Evolutionary conservation across 495 filamentous ascomycete genomes (phyloP).

Genomic region (Tetracladium marchalianum): DNA sequence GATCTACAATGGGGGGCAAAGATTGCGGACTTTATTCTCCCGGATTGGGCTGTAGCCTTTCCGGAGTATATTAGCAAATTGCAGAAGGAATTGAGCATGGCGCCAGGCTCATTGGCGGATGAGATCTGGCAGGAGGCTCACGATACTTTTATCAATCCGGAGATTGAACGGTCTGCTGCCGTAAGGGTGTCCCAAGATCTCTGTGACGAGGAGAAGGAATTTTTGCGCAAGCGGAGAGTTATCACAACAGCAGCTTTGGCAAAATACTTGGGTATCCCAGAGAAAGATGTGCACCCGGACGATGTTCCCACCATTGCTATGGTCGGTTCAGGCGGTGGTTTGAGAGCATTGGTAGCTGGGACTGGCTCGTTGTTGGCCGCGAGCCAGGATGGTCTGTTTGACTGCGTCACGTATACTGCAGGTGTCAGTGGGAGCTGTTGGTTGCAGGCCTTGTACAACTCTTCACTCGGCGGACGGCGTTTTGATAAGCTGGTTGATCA

Average conservation of each 20-base stretch:
- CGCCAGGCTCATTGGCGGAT: slow-evolving; percentile 75
- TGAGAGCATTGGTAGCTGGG: slow-evolving; percentile 83
- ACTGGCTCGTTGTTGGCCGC: slow-evolving; percentile 73
- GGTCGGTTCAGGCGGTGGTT: slow-evolving; percentile 85
- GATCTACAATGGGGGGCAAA: slow-evolving; percentile 47
- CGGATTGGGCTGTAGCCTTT: slow-evolving; percentile 70
- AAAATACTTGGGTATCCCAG: slow-evolving; percentile 66
- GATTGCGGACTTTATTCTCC: slow-evolving; percentile 60
- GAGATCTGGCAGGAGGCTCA: slow-evolving; percentile 90
- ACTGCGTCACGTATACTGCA: slow-evolving; percentile 88
- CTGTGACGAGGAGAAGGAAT: slow-evolving; percentile 72
- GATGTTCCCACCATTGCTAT: slow-evolving; percentile 89
- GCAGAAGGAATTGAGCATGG: slow-evolving; percentile 77
- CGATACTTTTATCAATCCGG: slow-evolving; percentile 72
- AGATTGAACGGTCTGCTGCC: slow-evolving; percentile 66
- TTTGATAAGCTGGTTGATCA: slow-evolving; percentile 66
- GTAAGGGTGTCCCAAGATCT: slow-evolving; percentile 78
- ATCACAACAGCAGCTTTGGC: slow-evolving; percentile 63
- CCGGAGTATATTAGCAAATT: slow-evolving; percentile 76
- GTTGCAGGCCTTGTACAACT: slow-evolving; percentile 83
- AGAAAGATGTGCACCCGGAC: slow-evolving; percentile 75
- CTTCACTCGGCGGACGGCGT: slow-evolving; percentile 58
- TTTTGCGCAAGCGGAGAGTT: slow-evolving; percentile 51
- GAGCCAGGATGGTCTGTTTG: slow-evolving; percentile 77
- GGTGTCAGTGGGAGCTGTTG: slow-evolving; percentile 94